phyloP scores from a whole-genome alignment of 768 basidiomycete genomes.

The Tremella mesenterica region DNA sequence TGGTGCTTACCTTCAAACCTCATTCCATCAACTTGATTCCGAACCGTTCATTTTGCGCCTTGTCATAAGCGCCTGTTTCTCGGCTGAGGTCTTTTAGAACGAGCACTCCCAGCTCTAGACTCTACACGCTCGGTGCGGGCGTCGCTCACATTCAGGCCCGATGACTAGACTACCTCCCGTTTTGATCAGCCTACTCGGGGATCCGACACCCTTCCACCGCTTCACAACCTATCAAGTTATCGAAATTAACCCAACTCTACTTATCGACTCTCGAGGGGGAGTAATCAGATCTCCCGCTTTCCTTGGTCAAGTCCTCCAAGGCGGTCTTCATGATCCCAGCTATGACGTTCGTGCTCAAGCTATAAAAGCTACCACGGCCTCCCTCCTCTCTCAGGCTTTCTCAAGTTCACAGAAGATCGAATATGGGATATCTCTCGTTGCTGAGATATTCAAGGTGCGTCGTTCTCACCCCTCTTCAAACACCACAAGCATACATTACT shows the following conservation, averaged over 20 bases:
- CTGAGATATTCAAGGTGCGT: conserved; percentile 26
- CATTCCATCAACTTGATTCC: not conserved
- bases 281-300: conserved; percentile 25
- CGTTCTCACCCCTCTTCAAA: not conserved
- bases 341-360: conserved; percentile 35
- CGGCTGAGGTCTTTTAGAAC: too few species aligned
- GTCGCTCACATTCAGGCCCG: conserved; percentile 19
- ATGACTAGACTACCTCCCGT: conserved; percentile 29
- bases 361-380: conserved; percentile 27
- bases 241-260: conserved; percentile 23
- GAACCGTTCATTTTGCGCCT: too few species aligned
- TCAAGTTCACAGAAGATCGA: conserved; percentile 24
- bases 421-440: conserved; percentile 19
- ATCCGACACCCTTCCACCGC: conserved; percentile 30
- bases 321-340: conserved; percentile 31
- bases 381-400: conserved; percentile 25
- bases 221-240: conserved; percentile 37
- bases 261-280: conserved; percentile 24
- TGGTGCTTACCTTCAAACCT: too few species aligned
- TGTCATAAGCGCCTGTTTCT: too few species aligned
- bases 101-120: too few species aligned
- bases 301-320: conserved; percentile 29
- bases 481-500: not conserved
- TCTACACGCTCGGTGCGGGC: too few species aligned
- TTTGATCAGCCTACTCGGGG: conserved; percentile 23